phyloP scores from a whole-genome alignment of 345 rosid species.

The Jatropha curcas region DNA sequence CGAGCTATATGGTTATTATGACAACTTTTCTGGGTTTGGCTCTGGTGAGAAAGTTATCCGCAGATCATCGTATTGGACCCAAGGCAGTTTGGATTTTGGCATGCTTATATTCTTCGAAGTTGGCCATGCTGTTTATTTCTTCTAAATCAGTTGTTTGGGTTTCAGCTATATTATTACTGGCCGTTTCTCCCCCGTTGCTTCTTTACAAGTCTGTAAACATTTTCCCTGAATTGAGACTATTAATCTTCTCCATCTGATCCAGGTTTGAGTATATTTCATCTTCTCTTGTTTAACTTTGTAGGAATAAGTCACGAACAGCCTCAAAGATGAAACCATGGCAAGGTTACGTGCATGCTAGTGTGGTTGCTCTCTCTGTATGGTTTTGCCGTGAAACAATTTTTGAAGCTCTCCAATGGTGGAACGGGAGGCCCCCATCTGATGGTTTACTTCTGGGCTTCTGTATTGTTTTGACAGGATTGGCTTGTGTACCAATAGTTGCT shows the following conservation, averaged over 20 bases:
- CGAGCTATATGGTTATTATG: slow-evolving; percentile 94
- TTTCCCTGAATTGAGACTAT: neutral
- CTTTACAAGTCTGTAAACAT: slow-evolving; percentile 69
- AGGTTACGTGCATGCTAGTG: slow-evolving; percentile 82
- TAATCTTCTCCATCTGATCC: neutral
- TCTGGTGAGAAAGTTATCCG: slow-evolving; percentile 72
- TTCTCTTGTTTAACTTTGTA: slow-evolving; percentile 40
- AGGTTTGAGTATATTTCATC: slow-evolving; percentile 1
- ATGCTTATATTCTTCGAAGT: slow-evolving; percentile 88
- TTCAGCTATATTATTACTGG: slow-evolving; percentile 78
- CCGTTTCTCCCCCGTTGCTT: slow-evolving; percentile 87
- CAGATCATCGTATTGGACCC: slow-evolving; percentile 70
- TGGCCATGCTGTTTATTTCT: slow-evolving; percentile 82
- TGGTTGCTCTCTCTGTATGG: slow-evolving; percentile 89
- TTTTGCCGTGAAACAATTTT: slow-evolving; percentile 94
- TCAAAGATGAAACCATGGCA: slow-evolving; percentile 98
- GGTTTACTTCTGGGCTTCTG: slow-evolving; percentile 93
- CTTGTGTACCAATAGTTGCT: slow-evolving; percentile 86
- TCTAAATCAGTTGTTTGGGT: slow-evolving; percentile 88
- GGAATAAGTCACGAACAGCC: slow-evolving; percentile 78
- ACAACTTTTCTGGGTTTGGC: slow-evolving; percentile 85
- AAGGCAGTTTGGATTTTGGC: slow-evolving; percentile 93
- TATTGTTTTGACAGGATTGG: slow-evolving; percentile 76
- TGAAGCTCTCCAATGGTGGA: slow-evolving; percentile 97
- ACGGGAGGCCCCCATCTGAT: slow-evolving; percentile 91